Base-by-base conservation (phyloP, 1,284 basidiomycete species). In the Microbotryum scabiosae region DNA sequence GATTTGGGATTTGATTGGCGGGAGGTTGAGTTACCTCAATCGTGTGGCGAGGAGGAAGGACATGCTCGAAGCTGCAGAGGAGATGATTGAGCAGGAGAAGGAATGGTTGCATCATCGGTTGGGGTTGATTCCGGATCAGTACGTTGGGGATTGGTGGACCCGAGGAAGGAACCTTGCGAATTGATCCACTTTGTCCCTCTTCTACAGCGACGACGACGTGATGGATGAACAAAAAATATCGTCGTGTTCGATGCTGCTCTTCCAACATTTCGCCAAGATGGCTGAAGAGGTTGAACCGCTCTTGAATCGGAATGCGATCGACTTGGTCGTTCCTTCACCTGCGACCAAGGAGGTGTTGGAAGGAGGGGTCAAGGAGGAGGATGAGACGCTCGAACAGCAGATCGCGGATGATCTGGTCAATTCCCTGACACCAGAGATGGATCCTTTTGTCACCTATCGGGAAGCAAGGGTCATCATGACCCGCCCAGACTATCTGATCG, bases 151-250 rank as follows among this genome's bases (percentile, higher is more conserved):
- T 63, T 41, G 28, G 55, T 43, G 28, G 28, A 30, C 8, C 28
- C 36, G 36, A 16, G 36, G 36, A 41, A 25, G 23, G 18, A 16
- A 26, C 21, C 23, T 44, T 5, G 5, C 14, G 26, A 10, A 14
- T 14, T 25, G 18, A 18, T 55, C 5, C n/a, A 56, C 21, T 28
- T 49, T 49, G 21, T 41, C 8, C 8, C 30, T 30, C 9, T n/a
- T 10, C 16, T 18, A 20, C 26, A 23, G 44, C 21, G n/a, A 59
- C 36, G 52, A 36, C 36, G 66, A 67, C 43, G 69, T 70, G 20
- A 70, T 69, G 67, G 71, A 72, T 59, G 70, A 70, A 50, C 69
- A 71, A 28, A 72, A 72, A 36, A 62, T 64, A 44, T 62, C 64
- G 36, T 67, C 66, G 1, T 71, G 69, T 51, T 65, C 62, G 4